Evolutionary conservation across 176 grass and related monocot species (phyloP), one percentile per base, ranked within the genome.

Genomic region (Oryza brachyantha): DNA sequence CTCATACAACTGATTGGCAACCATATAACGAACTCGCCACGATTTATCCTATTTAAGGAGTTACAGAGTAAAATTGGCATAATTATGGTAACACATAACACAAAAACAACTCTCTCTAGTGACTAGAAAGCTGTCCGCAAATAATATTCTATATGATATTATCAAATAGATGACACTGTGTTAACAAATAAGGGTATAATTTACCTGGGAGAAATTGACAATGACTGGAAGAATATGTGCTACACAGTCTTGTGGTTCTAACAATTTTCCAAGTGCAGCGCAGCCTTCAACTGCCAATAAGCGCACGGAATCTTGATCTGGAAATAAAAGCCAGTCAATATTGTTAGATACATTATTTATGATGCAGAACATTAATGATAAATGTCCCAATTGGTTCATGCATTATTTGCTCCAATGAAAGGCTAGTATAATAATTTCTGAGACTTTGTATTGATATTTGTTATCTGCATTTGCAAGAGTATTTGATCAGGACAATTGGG

Each of bases 1-100:
- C 39, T 94, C 95, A 78, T 94, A 93, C 28, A 98, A 70, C 75
- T 95, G 92, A 82, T 99, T 99, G 59, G 96, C 96, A 39, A 99
- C 96, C 96, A 99, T 99, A 63, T 99, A 99, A 12, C 92, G 87
- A 13, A 95, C 96, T 83, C 90, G 92, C 96, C 96, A 99, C 4
- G 96, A 99, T 88, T 99, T 99, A 75, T 99, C 96, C 96, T 95
- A 81, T 80, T 35, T 52, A 73, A 52, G 22, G 52, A 86, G 43
- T 73, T 12, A 12, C 14, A 43, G 28, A 52, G 14, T 64, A 69
- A 74, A 64, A 79, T 32, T 59, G 50, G 6, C 19, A 41, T 13
- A 82, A 26, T 27, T 5, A 7, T 35, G 13, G 17, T 64, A 21
- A 8, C 13, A 25, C 29, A 70, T 42, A 70, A 19, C 38, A 62